Evolutionary conservation across 495 filamentous ascomycete species (phyloP), one percentile per base, ranked within the genome.

Genomic region (Neurospora tetrasperma): DNA sequence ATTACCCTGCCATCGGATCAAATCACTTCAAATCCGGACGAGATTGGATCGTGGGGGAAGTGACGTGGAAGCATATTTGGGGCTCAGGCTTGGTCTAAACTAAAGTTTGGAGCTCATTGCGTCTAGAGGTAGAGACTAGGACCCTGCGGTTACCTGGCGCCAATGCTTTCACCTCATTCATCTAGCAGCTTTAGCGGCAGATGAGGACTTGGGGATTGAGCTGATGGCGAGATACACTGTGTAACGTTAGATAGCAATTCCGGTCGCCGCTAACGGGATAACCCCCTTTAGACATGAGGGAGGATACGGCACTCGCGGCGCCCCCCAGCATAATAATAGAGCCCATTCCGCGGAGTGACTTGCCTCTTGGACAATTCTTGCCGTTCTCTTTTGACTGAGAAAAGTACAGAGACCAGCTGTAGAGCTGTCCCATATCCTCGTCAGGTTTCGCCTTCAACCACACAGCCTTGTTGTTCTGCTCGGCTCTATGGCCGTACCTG

Each of bases 401-500:
- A 66, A 31, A 38, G 27, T 27, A 66, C 20, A 2, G 23, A 66
- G 48, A 14, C 7, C 23, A 35, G 54, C 27, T 66, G 8, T 11
- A 1, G 7, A 18, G 27, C 54, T 66, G 23, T 4, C 27, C 16
- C 27, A 11, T 14, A 59, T 59, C 41, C 16, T 71, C 16, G 20
- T 6, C n/a, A 44, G 2, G 1, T 59, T 8, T 23, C 12, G 23
- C 54, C 54, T 14, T 27, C 16, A 35, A 14, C 35, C 54, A 66
- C 42, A 11, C 66, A 59, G 69, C 70, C 66, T n/a, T 38, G 3
- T 9, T n/a, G 44, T 42, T 27, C 42, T 23, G 35, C 72, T 71
- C 59, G 38, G 71, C 40, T 70, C 71, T 41, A 70, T 72, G 39
- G 23, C 54, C 54, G 31, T 69, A 23, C 35, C 66, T 70, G 79